Base-by-base conservation (phyloP, 257 asterid species). In the Haberlea rhodopensis region DNA sequence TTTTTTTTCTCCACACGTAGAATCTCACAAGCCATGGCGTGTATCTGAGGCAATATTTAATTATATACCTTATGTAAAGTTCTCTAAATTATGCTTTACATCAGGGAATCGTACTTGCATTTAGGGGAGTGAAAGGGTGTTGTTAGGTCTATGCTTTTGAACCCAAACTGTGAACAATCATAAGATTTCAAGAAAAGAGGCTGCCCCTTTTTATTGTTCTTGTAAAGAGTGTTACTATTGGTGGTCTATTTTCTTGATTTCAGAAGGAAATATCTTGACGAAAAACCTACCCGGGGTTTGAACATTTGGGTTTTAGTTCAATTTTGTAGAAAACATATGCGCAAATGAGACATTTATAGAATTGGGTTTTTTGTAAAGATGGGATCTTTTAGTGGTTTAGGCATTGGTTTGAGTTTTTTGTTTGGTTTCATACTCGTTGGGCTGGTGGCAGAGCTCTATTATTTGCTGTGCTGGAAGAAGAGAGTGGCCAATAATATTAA, bases 391-490 rank as follows among this genome's bases (percentile, higher is more conserved):
- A 79, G 95, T 66, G 85, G 89, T 32, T 76, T 90, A 68, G 91
- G 89, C 9, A 88, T 90, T 61, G 95, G 85, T 58, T 80, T 90
- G 79, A 87, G 95, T 28, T 75, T 82, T 60, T 72, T 81, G 1
- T 81, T 85, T 67, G 95, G 96, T n/a, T 81, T 78, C 67, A 69
- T 87, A 32, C 72, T 90, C 57, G 72, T 88, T 79, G 97, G 96
- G 24, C 77, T 90, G 59, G 76, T 84, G 48, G 95, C 82, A 16
- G 94, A 85, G 75, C 76, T 90, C 0, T 90, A 77, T 73, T 88
- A 88, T 24, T 63, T 87, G 45, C 76, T 87, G 9, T 90, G 92
- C 86, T 80, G 89, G 88, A 90, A 83, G 68, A 87, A 81, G 82
- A 82, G 82, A 71, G 61, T 57, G 6, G 49, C 63, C 0, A 22